These are phyloP conservation scores for Balamuthia mandrillaris DNA, from an alignment of 208 protist species.

Conservation along the genomic window DNA sequence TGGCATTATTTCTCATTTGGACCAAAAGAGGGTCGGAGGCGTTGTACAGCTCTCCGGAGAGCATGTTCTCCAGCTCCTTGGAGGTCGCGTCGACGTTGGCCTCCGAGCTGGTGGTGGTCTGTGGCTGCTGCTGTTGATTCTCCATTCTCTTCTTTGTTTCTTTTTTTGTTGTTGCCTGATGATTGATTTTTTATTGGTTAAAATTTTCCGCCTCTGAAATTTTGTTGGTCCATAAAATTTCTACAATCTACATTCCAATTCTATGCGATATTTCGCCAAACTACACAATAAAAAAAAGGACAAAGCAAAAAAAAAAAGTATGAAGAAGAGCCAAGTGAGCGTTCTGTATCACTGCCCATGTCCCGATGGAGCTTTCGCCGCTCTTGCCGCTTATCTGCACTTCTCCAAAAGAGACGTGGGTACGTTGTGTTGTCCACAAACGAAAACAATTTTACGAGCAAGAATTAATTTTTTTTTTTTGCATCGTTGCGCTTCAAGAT, in stretches of 20 bases:
- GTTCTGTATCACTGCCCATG: constrained; percentile 12
- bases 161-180: neutral
- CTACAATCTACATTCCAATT: too few relatives aligned
- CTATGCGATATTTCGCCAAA: too few relatives aligned
- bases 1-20: constrained; percentile 34
- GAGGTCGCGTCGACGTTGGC: neutral
- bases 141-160: neutral
- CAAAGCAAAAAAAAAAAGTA: too few relatives aligned
- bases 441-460: too few relatives aligned
- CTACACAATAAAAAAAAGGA: too few relatives aligned
- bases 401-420: too few relatives aligned
- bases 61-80: constrained; percentile 57
- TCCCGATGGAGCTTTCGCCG: neutral
- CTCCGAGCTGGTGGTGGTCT: too few relatives aligned
- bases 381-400: neutral
- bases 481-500: neutral
- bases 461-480: too few relatives aligned
- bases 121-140: neutral
- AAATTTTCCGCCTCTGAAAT: too few relatives aligned
- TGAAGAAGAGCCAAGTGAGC: constrained; percentile 5
- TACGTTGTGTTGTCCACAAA: too few relatives aligned
- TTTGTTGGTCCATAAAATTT: too few relatives aligned
- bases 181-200: neutral
- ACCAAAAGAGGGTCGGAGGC: constrained; percentile 44
- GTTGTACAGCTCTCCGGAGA: constrained; percentile 63